Conservation (phyloP, 352 stramenopile species). For the Blastocystis sp. region DNA sequence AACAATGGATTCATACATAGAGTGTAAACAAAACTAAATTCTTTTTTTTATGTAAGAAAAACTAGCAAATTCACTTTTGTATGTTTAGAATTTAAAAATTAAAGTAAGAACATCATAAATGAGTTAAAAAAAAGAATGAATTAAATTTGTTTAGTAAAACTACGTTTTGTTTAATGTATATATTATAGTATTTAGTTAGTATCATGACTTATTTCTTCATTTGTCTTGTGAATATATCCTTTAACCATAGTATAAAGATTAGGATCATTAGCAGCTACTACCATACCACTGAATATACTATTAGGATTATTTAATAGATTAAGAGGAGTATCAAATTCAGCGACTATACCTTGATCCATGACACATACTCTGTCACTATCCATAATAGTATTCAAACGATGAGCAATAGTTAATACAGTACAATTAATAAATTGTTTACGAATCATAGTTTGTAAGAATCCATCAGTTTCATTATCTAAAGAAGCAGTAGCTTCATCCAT, state of each 20-base stretch:
- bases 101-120: too few relatives aligned
- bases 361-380: conserved; percentile 82
- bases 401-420: conserved; percentile 81
- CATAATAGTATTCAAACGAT: conserved; percentile 85
- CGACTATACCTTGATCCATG: conserved; percentile 70
- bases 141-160: too few relatives aligned
- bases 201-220: too few relatives aligned
- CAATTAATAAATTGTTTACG: conserved; percentile 46
- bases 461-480: conserved; percentile 66
- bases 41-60: too few relatives aligned
- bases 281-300: conserved; percentile 33
- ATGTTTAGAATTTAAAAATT: too few relatives aligned
- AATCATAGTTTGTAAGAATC: conserved; percentile 52
- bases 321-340: conserved; percentile 57
- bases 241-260: conserved; percentile 28
- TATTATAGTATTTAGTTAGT: too few relatives aligned
- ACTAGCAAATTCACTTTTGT: too few relatives aligned
- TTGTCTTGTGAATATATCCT: too few relatives aligned
- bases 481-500: conserved; percentile 68
- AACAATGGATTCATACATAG: too few relatives aligned
- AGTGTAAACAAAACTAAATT: too few relatives aligned
- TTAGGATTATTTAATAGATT: conserved; percentile 23
- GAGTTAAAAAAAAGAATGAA: too few relatives aligned
- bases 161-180: too few relatives aligned
- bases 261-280: conserved; percentile 30